Conservation (phyloP, 768 basidiomycete species). For the Calocybe cyanea region DNA sequence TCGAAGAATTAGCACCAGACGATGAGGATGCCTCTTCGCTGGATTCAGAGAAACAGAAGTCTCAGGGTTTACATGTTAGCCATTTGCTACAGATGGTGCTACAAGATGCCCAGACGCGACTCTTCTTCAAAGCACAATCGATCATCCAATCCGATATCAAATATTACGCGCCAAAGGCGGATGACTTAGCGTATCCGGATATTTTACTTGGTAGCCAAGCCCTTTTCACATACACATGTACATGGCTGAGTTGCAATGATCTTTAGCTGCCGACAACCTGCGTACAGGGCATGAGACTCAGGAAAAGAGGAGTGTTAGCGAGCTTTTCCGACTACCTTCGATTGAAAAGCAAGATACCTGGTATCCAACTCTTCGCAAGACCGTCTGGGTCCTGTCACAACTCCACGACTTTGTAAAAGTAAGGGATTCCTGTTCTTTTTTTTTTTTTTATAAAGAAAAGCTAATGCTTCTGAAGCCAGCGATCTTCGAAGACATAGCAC, state of each 20-base stretch:
- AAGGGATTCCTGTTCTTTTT: conserved; percentile 13
- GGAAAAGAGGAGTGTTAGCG: conserved; percentile 70
- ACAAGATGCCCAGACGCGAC: conserved; percentile 92
- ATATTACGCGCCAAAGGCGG: conserved; percentile 71
- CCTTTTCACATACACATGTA: background rate
- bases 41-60: conserved; percentile 31
- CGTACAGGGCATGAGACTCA: conserved; percentile 40
- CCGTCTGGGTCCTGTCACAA: conserved; percentile 88
- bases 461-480: conserved; percentile 55
- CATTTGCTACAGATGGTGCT: conserved; percentile 84
- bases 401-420: conserved; percentile 93
- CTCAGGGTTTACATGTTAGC: conserved; percentile 60
- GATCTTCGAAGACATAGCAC: conserved; percentile 95
- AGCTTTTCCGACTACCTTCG: conserved; percentile 66
- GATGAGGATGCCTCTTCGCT: conserved; percentile 30
- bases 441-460: background rate
- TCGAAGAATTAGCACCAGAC: conserved; percentile 32
- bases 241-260: background rate
- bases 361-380: conserved; percentile 88
- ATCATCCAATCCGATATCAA: conserved; percentile 86
- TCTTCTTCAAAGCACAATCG: conserved; percentile 95
- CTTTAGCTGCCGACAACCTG: conserved; percentile 43
- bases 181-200: conserved; percentile 85
- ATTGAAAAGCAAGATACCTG: conserved; percentile 78
- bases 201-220: conserved; percentile 64